These are phyloP conservation scores for Scutellaria barbata DNA, from an alignment of 257 asterid genomes.

Conservation along the genomic window DNA sequence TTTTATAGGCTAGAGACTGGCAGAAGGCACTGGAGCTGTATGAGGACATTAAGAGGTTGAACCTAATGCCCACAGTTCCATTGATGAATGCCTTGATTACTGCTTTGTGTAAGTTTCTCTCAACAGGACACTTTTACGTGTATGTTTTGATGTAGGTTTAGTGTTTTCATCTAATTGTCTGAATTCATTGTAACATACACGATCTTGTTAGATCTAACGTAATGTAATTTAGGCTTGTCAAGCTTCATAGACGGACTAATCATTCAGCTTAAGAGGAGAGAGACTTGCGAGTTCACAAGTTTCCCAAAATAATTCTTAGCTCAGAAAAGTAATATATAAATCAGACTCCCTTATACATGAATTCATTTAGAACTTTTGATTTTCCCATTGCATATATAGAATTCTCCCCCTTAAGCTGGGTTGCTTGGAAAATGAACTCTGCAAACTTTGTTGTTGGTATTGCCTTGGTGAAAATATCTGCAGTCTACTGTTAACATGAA, in stretches of 20 bases:
- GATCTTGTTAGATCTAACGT: slow-evolving; percentile 13
- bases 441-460: no score
- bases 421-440: no score
- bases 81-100: slow-evolving; percentile 96
- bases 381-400: no score
- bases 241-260: neutral
- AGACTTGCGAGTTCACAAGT: slow-evolving; percentile 12
- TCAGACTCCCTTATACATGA: no score
- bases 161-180: slow-evolving; percentile 17
- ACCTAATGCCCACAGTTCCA: slow-evolving; percentile 78
- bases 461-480: no score
- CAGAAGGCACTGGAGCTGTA: slow-evolving; percentile 85
- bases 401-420: no score
- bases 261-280: slow-evolving; percentile 1
- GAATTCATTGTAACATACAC: slow-evolving; percentile 11
- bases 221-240: slow-evolving; percentile 15
- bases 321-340: no score
- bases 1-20: slow-evolving; percentile 78
- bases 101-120: slow-evolving; percentile 81
- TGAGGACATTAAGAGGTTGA: slow-evolving; percentile 63
- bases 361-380: no score
- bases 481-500: no score
- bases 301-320: no score
- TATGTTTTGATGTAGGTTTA: slow-evolving; percentile 14
- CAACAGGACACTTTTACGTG: slow-evolving; percentile 8